Percentiles rank a stretch among this genome's conserved stretches.
Evolutionary conservation across 2,329 filamentous ascomycete genomes (phyloP).

Genomic region (Sarocladium oryzae): DNA sequence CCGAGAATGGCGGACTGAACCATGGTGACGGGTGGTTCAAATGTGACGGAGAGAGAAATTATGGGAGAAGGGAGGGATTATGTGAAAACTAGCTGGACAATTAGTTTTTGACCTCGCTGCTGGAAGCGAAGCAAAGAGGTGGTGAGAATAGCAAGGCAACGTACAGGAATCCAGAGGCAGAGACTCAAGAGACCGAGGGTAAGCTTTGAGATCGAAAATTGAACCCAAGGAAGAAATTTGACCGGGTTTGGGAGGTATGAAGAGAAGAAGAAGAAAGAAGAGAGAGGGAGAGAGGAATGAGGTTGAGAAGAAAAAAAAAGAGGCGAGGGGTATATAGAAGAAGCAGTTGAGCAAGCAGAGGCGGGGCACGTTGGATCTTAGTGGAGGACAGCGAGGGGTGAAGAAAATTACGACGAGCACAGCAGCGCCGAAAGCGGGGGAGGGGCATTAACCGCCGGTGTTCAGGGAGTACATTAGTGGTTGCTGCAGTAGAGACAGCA

Average conservation of each 20-base stretch:
- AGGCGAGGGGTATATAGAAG: constrained; percentile 9
- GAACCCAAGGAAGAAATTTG: neutral
- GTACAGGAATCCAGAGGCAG: constrained; percentile 2
- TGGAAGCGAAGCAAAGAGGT: neutral
- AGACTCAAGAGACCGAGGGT: neutral
- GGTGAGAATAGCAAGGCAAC: neutral
- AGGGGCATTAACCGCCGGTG: constrained; percentile 22
- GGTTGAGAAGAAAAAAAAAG: neutral
- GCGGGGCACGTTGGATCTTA: constrained; percentile 5
- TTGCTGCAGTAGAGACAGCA: neutral
- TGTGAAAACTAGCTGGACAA: neutral
- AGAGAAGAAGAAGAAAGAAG: constrained; percentile 2
- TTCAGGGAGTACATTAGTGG: neutral
- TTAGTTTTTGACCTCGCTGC: neutral
- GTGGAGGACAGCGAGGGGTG: constrained; percentile 14
- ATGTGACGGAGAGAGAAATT: neutral
- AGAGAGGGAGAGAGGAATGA: neutral
- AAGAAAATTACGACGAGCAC: constrained; percentile 14
- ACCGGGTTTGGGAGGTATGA: constrained; percentile 8
- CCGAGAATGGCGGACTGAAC: constrained; percentile 77
- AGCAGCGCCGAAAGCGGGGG: constrained; percentile 29
- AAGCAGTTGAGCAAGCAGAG: neutral
- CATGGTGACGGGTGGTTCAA: constrained; percentile 36
- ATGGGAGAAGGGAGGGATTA: neutral
- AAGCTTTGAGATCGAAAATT: neutral